Evolutionary conservation across 805 yeast genomes (phyloP), one percentile per base, ranked within the genome.

Genomic region (Candida mattraensis): DNA sequence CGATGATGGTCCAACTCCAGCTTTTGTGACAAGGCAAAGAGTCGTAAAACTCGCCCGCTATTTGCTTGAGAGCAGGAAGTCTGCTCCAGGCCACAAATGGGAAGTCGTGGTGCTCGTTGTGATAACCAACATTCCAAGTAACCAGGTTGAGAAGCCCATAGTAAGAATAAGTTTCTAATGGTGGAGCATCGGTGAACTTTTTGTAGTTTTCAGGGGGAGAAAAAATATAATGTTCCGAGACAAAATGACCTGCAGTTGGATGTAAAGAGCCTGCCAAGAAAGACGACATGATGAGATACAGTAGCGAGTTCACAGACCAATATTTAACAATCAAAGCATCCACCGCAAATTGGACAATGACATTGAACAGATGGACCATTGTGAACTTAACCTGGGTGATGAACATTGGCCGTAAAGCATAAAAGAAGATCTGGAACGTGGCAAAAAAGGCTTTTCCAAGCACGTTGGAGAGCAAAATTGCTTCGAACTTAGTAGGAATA

Each of bases 41-140:
- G 27, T 75, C 83, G 57, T 88, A 88, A 54, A 84, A 88, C 51
- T 88, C 97, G 15, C 70, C 56, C 3, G 96, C 96, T 20, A 85
- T 74, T 30, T 61, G 56, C 37, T 81, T 70, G 24, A 88, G 64
- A 35, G 72, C 63, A 22, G 84, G 85, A 31, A 88, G 65, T 44
- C 78, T 76, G 0, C 93, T 74, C 97, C 97, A 88, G 1, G 96
- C 91, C 50, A 88, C 74, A 57, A 80, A 88, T 1, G 97, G 97
- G 70, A 88, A 88, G 63, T 88, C 97, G 56, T 88, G 97, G 60
- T 88, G 97, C 61, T 88, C 97, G 53, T 85, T 87, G 61, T 88
- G 97, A 56, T 86, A 78, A 2, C 97, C 97, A 7, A 87, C 96
- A 51, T 88, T 88, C 91, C 95, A 88, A 1, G 93, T 86, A 45